phyloP scores from a whole-genome alignment of 2,329 filamentous ascomycete genomes.

The Fusarium sp. region DNA sequence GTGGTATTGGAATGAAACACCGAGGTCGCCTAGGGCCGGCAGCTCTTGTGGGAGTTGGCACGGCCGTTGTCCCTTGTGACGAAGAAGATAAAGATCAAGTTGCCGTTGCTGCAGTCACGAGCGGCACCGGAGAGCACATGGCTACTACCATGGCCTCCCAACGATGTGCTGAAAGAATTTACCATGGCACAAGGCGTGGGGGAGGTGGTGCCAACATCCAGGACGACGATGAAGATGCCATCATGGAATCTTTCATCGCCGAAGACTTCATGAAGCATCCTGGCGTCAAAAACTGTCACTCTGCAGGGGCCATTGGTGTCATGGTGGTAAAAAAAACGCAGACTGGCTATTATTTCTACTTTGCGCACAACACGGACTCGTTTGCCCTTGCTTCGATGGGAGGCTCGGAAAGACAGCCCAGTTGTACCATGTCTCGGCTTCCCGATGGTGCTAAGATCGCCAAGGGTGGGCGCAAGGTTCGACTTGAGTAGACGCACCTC shows the following conservation, averaged over 20 bases:
- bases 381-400: constrained; percentile 91
- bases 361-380: constrained; percentile 94
- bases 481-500: constrained; percentile 45
- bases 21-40: constrained; percentile 91
- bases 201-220: constrained; percentile 71
- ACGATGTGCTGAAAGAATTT: constrained; percentile 87
- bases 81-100: constrained; percentile 75
- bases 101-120: constrained; percentile 87
- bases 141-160: constrained; percentile 92
- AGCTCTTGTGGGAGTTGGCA: constrained; percentile 91
- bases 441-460: constrained; percentile 65
- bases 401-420: constrained; percentile 78
- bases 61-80: constrained; percentile 85
- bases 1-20: constrained; percentile 99
- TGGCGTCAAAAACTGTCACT: constrained; percentile 83
- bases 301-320: constrained; percentile 89
- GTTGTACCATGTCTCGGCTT: constrained; percentile 89
- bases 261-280: constrained; percentile 95
- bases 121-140: constrained; percentile 98
- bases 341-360: constrained; percentile 85
- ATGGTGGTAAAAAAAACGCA: constrained; percentile 88
- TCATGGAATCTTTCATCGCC: constrained; percentile 80
- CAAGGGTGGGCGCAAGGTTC: constrained; percentile 66
- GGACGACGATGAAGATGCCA: constrained; percentile 81
- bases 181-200: constrained; percentile 74